phyloP scores from a whole-genome alignment of 129 eudicot species.

The Lonicera japonica region DNA sequence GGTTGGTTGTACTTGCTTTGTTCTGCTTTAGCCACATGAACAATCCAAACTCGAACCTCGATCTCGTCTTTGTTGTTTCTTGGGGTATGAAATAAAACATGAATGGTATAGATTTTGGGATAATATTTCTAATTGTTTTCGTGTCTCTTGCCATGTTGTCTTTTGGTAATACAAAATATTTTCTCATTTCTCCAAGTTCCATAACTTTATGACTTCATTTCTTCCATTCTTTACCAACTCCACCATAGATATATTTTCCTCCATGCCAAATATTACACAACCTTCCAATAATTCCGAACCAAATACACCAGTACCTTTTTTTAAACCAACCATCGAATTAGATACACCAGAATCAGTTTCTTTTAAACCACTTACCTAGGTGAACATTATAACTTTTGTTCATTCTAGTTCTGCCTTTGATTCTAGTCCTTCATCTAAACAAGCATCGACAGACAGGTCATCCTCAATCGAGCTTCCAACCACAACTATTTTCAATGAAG shows the following conservation, averaged over 20 bases:
- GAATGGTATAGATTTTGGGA: background rate
- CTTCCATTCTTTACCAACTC: background rate
- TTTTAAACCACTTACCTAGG: too few species aligned
- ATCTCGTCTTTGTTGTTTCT: background rate
- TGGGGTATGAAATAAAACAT: background rate
- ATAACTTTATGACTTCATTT: background rate
- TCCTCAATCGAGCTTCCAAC: too few species aligned
- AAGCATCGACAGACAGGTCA: too few species aligned
- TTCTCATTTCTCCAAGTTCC: background rate
- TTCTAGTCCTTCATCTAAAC: too few species aligned
- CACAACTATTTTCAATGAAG: too few species aligned
- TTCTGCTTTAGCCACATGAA: background rate
- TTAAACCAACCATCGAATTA: too few species aligned
- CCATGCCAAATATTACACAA: background rate
- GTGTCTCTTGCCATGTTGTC: background rate
- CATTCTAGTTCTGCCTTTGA: too few species aligned
- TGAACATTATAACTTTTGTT: too few species aligned
- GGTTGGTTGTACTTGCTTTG: conserved; percentile 7
- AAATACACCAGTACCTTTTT: too few species aligned
- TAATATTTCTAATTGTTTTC: background rate
- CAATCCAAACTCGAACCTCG: background rate
- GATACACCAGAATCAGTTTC: too few species aligned
- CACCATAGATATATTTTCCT: background rate
- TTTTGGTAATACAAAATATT: conserved; percentile 3
- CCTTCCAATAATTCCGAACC: too few species aligned